A percentile compares a stretch with the other conserved stretches of the same genome.
Conservation (phyloP, 768 basidiomycete species). For the Naganishia antarctica region DNA sequence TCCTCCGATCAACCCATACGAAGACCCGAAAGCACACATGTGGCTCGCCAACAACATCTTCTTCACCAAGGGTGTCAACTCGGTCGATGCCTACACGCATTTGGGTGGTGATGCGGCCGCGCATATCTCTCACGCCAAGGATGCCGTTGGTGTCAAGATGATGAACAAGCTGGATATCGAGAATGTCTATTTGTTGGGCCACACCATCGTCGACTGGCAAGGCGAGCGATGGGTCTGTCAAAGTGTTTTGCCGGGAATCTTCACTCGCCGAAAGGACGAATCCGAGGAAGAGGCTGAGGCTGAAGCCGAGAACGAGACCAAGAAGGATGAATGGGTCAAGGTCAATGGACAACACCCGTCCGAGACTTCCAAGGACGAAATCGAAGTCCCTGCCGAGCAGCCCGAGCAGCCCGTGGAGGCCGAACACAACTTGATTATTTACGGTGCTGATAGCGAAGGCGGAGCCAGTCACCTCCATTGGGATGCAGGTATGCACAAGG, state of each 20-base stretch:
- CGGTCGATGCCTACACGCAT: conserved; percentile 50
- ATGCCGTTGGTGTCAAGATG: conserved; percentile 50
- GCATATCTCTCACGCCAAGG: conserved; percentile 51
- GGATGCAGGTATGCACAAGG: conserved; percentile 45
- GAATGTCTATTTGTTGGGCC: conserved; percentile 48
- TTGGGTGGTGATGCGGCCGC: conserved; percentile 52
- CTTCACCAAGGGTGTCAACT: conserved; percentile 52
- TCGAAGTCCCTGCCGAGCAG: conserved; percentile 11
- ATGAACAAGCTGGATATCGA: conserved; percentile 52
- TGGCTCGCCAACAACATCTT: conserved; percentile 52
- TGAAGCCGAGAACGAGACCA: conserved; percentile 33
- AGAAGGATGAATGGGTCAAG: conserved; percentile 48
- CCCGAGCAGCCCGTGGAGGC: conserved; percentile 23
- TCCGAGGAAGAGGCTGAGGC: conserved; percentile 33
- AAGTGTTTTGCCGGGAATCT: conserved; percentile 52
- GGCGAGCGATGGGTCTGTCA: conserved; percentile 54
- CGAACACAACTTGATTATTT: conserved; percentile 51
- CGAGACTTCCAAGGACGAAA: conserved; percentile 27
- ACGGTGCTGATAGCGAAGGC: conserved; percentile 51
- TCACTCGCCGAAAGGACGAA: conserved; percentile 40
- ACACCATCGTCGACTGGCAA: conserved; percentile 52
- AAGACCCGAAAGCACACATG: conserved; percentile 50
- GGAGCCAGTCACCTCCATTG: conserved; percentile 48
- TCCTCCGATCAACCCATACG: conserved; percentile 52
- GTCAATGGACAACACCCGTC: conserved; percentile 35